phyloP scores from a whole-genome alignment of 805 yeast species.

The Metschnikowia hibisci region DNA sequence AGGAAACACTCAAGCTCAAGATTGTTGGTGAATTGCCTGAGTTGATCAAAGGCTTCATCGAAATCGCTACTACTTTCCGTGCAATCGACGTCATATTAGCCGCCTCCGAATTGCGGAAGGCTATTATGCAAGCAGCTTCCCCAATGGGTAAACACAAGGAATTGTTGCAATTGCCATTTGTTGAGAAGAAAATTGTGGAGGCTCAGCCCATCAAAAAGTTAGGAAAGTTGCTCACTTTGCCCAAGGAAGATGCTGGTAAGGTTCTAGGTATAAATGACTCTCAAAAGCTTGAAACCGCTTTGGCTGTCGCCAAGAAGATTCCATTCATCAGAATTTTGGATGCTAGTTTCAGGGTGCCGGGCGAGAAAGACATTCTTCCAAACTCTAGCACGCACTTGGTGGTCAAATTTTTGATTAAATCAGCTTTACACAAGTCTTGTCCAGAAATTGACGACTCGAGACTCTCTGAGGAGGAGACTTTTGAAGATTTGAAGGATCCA shows the following conservation, averaged over 20 bases:
- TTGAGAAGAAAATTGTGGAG: constrained; percentile 45
- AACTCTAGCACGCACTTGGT: constrained; percentile 67
- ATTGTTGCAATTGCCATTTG: constrained; percentile 77
- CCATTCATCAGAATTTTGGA: constrained; percentile 67
- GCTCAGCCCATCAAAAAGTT: constrained; percentile 50
- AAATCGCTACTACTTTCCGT: constrained; percentile 78
- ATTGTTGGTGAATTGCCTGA: constrained; percentile 62
- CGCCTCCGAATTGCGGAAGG: constrained; percentile 64
- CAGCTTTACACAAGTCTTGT: constrained; percentile 62
- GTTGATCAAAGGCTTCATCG: constrained; percentile 68
- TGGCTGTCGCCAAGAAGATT: constrained; percentile 56
- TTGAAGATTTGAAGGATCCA: constrained; percentile 72
- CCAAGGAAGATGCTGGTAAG: constrained; percentile 51
- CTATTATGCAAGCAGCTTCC: constrained; percentile 71
- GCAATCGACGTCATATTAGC: constrained; percentile 58
- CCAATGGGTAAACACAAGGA: constrained; percentile 53
- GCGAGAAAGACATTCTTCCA: constrained; percentile 68
- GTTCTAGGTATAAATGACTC: constrained; percentile 53
- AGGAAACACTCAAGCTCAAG: constrained; percentile 43
- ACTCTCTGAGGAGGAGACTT: constrained; percentile 54
- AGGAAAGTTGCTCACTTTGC: constrained; percentile 63
- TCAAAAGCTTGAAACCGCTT: constrained; percentile 43
- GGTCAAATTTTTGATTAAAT: constrained; percentile 69
- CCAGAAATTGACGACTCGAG: constrained; percentile 41
- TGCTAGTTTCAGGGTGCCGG: constrained; percentile 80